Base-by-base conservation (phyloP, 495 filamentous ascomycete genomes). In the Lepraria neglecta region DNA sequence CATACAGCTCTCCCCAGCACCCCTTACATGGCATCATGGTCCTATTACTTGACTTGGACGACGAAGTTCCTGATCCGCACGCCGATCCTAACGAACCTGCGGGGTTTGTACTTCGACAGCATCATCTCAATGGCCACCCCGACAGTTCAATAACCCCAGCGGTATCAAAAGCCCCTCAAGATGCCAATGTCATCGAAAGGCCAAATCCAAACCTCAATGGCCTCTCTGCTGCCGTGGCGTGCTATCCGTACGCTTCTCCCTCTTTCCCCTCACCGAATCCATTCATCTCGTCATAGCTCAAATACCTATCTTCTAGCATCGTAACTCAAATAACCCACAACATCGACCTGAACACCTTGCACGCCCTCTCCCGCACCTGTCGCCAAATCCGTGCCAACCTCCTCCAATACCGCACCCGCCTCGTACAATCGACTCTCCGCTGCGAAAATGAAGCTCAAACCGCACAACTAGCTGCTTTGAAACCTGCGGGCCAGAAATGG, bases 281-380 rank as follows among this genome's bases (percentile, higher is more conserved):
- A 51, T 59, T 68, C 67, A 42, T 42, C 65, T 30, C 14, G 38
- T 33, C 12, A 21, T 52, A 19, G 52, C 66, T 60, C 48, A 68
- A 53, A 45, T 15, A 43, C 27, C 31, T 46, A 17, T 24, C 19
- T 55, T 17, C 30, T 61, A 95, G 91, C 62, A 85, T 96, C 65
- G 81, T 88, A 71, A 84, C 82, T 63, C 81, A 85, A 61, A 82
- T 96, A 58, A 85, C 87, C 31, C 80, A 82, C 31, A 77, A 80
- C 65, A 79, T 96, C 64, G 91, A 96, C 71, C 81, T 95, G 17
- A 95, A 92, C 72, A 86, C 88, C 17, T 83, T 96, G 62, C 84
- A 95, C 71, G 83, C 82, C 56, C 80, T 96, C 19, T 88, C 91
- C 60, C 77, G 79, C 42, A 90, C 88, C 47, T 95, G 91, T 71